Evolutionary conservation across 306 rosid species (phyloP).

Genomic region (Malus sylvestris): DNA sequence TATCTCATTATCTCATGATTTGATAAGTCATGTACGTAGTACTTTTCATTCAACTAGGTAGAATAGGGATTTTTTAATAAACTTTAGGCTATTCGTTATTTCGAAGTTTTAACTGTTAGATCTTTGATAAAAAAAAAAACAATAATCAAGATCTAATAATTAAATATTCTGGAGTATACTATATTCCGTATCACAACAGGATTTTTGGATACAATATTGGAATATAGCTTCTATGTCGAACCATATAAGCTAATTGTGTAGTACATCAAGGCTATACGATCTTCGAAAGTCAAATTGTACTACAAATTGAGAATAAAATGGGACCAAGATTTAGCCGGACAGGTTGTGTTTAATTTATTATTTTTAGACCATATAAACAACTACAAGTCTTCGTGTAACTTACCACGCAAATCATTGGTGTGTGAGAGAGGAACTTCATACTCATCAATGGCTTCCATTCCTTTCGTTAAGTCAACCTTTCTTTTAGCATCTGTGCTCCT

Average conservation of each 20-base stretch:
- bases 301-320: not conserved
- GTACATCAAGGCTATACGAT: conserved; percentile 18
- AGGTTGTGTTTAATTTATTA: not conserved
- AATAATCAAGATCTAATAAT: no score
- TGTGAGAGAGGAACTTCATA: not conserved
- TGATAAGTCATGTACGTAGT: not conserved
- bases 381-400: not conserved
- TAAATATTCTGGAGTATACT: no score
- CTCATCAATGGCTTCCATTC: conserved; percentile 26
- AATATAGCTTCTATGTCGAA: not conserved
- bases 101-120: not conserved
- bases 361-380: not conserved
- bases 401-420: not conserved
- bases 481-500: conserved; percentile 15
- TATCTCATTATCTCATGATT: not conserved
- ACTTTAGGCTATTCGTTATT: no score
- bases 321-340: not conserved
- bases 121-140: no score
- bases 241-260: conserved; percentile 2
- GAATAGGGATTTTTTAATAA: no score
- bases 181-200: no score
- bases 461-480: conserved; percentile 42
- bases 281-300: conserved; percentile 32
- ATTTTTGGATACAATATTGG: not conserved
- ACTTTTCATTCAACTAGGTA: not conserved